Base-by-base conservation (phyloP, 257 asterid genomes). In the Euphrasia confusa region DNA sequence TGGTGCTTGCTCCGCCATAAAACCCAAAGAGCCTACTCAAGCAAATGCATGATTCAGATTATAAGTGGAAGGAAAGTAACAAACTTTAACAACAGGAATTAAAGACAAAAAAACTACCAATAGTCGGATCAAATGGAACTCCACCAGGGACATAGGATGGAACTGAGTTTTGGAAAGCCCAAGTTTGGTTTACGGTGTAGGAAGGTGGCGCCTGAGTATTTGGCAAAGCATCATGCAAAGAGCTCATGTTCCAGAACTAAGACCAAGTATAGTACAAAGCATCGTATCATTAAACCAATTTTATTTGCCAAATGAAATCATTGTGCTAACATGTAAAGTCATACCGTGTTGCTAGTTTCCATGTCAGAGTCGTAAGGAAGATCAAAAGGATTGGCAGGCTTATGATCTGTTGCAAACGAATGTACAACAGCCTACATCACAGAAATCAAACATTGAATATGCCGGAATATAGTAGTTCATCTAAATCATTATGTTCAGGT, bases 351-450 rank as follows among this genome's bases (percentile, higher is more conserved):
- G 58, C 70, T 78, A 61, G 81, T 61, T 78, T 82, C 89, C 66
- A 69, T 61, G 72, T 68, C 75, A 61, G 84, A 68, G 74, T 84
- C 92, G 68, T 55, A 78, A 33, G 95, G 92, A 58, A 85, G 79
- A 78, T 91, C 95, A 78, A 91, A 91, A 60, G 96, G 98, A 77
- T 91, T 91, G 67, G 58, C 66, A 65, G 86, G 77, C 73, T 74
- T 82, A 39, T 44, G 68, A 75, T 75, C 79, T 60, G 68, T 50
- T 54, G 74, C 75, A 78, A 72, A 66, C 65, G 81, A 60, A 62
- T 69, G 81, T 66, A 57, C 58, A 47, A 77, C 83, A 53, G 73
- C 89, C 98, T 92, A 76, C 68, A 58, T 61, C 52, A 33, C 40
- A 50, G 7, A 63, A 71, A 63, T 62, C 42, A 65, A 15, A 33